These are phyloP conservation scores for Syzygium oleosum DNA, from an alignment of 345 rosid species.

Conservation along the genomic window DNA sequence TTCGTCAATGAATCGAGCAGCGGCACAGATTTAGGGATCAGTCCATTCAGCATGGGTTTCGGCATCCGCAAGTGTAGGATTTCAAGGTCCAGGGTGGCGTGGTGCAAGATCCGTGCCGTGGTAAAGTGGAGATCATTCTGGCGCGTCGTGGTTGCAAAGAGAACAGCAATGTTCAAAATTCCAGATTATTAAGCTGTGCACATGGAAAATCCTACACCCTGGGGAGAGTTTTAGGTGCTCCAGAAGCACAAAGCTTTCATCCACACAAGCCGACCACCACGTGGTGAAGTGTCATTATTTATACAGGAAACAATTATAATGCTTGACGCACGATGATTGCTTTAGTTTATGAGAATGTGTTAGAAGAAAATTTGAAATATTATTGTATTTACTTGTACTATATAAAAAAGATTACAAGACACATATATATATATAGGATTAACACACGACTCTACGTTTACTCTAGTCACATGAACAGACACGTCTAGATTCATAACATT, in stretches of 20 bases:
- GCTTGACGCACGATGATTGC: neutral
- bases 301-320: neutral
- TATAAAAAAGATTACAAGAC: too few relatives aligned
- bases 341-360: neutral
- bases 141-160: constrained; percentile 18
- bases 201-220: neutral
- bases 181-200: neutral
- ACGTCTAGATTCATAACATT: too few relatives aligned
- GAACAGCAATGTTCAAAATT: neutral
- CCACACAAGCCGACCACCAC: neutral
- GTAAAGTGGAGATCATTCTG: constrained; percentile 18
- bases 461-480: too few relatives aligned
- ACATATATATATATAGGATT: too few relatives aligned
- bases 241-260: neutral
- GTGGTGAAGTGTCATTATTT: neutral
- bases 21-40: constrained; percentile 10
- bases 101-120: constrained; percentile 65
- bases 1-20: neutral
- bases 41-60: neutral
- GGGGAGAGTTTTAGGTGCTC: neutral
- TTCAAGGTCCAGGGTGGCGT: constrained; percentile 34
- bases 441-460: too few relatives aligned
- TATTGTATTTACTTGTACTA: too few relatives aligned
- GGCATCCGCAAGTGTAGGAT: constrained; percentile 11
- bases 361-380: too few relatives aligned